These are phyloP conservation scores for Chlorella variabilis DNA, from an alignment of 163 green algal genomes.

Conservation along the genomic window DNA sequence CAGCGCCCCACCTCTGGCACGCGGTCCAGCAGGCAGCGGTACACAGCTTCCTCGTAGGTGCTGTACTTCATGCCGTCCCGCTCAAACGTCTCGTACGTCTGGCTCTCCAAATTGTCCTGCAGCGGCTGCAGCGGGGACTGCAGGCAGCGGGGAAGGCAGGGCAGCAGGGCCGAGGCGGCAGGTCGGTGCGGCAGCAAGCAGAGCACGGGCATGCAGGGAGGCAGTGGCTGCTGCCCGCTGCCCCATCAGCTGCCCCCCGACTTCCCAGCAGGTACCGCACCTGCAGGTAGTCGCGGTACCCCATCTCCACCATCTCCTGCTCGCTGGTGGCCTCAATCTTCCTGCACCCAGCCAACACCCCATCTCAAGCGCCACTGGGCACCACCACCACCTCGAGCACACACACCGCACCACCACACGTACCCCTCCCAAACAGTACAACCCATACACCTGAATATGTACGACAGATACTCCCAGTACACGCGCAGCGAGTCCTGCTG, in stretches of 20 bases:
- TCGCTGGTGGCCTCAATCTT: conserved; percentile 61
- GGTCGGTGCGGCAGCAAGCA: not conserved
- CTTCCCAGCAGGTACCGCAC: not conserved
- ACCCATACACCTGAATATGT: conserved; percentile 90
- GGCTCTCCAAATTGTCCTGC: conserved; percentile 96
- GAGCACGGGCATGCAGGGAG: not conserved
- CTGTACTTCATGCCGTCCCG: conserved; percentile 93
- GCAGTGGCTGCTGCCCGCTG: too few species aligned
- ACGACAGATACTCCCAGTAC: conserved; percentile 95
- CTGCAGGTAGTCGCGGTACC: conserved; percentile 95
- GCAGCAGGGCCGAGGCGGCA: not conserved
- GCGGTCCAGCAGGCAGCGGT: conserved; percentile 67
- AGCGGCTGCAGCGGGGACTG: conserved; percentile 95
- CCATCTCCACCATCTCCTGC: conserved; percentile 77
- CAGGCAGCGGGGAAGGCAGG: not conserved
- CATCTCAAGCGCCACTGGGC: too few species aligned
- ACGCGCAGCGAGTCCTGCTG: conserved; percentile 69
- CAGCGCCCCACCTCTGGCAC: conserved; percentile 25
- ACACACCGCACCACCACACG: too few species aligned
- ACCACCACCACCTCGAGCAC: too few species aligned
- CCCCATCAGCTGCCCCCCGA: too few species aligned
- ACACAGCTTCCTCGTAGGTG: conserved; percentile 86
- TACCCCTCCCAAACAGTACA: too few species aligned
- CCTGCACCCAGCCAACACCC: too few species aligned
- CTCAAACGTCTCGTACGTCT: conserved; percentile 99